These are phyloP conservation scores for Flaveria linearis DNA, from an alignment of 129 eudicot species.

Conservation along the genomic window DNA sequence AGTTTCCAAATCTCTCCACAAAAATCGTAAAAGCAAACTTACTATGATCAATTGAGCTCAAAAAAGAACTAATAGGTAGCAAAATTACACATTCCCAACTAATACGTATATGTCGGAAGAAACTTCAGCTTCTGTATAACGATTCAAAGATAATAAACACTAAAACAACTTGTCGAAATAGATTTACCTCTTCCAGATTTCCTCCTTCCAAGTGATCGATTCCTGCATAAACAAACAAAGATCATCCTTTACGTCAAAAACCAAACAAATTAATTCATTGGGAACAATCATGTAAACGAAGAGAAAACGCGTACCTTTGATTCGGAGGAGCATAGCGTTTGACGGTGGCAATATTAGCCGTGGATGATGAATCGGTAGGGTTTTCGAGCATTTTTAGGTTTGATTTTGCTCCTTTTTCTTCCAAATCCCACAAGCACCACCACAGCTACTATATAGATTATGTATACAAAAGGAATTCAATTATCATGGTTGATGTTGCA, in stretches of 20 bases:
- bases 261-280: constrained; percentile 13
- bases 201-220: constrained; percentile 73
- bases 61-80: neutral
- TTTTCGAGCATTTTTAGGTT: constrained; percentile 61
- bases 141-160: neutral
- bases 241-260: neutral
- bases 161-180: neutral
- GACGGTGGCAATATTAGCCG: constrained; percentile 39
- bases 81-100: constrained; percentile 11
- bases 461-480: too few relatives aligned
- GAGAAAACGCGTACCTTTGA: constrained; percentile 48
- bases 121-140: neutral
- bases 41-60: neutral
- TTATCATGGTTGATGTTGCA: too few relatives aligned
- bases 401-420: neutral
- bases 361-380: constrained; percentile 56
- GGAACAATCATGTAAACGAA: neutral
- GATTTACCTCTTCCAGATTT: constrained; percentile 83
- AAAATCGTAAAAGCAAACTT: constrained; percentile 7
- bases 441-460: constrained; percentile 18
- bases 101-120: constrained; percentile 2
- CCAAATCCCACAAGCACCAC: constrained; percentile 28
- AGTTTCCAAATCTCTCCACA: neutral
- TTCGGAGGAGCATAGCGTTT: constrained; percentile 86
- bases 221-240: constrained; percentile 41